Evolutionary conservation across 2,329 filamentous ascomycete genomes (phyloP).

Genomic region (Aureobasidium mangrovei): DNA sequence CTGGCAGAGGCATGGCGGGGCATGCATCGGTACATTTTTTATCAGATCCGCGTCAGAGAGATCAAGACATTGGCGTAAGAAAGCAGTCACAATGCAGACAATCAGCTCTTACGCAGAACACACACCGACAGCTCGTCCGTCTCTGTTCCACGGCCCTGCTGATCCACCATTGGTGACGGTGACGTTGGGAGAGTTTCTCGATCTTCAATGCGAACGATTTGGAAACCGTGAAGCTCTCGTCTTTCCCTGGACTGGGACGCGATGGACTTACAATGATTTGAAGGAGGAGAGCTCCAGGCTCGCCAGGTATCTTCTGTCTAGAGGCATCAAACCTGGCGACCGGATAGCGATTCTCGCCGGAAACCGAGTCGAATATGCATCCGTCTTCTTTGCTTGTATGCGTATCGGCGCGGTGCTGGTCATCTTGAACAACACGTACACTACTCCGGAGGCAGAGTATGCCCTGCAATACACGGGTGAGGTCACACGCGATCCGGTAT

Average conservation of each 20-base stretch:
- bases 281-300: slow-evolving; percentile 32
- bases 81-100: slow-evolving; percentile 11
- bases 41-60: slow-evolving; percentile 9
- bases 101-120: slow-evolving; percentile 10
- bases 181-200: slow-evolving; percentile 63
- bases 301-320: slow-evolving; percentile 46
- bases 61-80: slow-evolving; percentile 4
- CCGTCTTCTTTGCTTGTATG: slow-evolving; percentile 64
- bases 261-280: slow-evolving; percentile 54
- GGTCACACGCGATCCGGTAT: slow-evolving; percentile 15
- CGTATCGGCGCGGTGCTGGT: slow-evolving; percentile 47
- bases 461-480: slow-evolving; percentile 61
- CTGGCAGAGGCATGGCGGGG: background rate
- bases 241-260: slow-evolving; percentile 65
- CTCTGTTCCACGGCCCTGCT: slow-evolving; percentile 59
- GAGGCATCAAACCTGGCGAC: slow-evolving; percentile 60
- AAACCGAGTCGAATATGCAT: slow-evolving; percentile 49
- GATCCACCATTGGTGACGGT: slow-evolving; percentile 62
- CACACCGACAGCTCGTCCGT: slow-evolving; percentile 19
- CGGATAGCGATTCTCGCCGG: slow-evolving; percentile 66
- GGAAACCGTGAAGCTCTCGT: slow-evolving; percentile 59
- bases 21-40: slow-evolving; percentile 13
- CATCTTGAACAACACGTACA: slow-evolving; percentile 77
- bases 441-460: slow-evolving; percentile 61
- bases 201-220: slow-evolving; percentile 59